A percentile compares a stretch with the other conserved stretches of the same genome.
Conservation (phyloP, 768 basidiomycete species). For the Exsudoporus frostii region DNA sequence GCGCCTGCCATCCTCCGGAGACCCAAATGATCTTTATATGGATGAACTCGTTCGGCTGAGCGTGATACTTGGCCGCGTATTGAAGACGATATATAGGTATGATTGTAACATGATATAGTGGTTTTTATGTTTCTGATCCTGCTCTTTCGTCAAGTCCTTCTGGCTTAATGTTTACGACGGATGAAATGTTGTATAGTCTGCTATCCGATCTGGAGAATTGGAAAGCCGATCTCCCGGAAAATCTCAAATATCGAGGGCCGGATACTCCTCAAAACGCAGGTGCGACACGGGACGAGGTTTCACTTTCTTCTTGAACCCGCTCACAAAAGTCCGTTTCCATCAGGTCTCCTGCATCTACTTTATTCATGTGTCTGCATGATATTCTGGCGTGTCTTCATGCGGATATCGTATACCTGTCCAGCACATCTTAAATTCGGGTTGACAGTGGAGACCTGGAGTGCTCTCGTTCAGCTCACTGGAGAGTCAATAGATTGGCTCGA, state of each 20-base stretch:
- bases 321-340: background rate
- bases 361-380: constrained; percentile 93
- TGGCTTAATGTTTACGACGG: constrained; percentile 80
- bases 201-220: constrained; percentile 70
- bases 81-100: constrained; percentile 91
- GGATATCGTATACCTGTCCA: constrained; percentile 91
- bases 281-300: constrained; percentile 33
- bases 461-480: constrained; percentile 67
- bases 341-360: constrained; percentile 84
- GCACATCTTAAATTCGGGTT: constrained; percentile 84
- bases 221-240: constrained; percentile 74
- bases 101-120: constrained; percentile 5
- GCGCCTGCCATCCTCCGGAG: constrained; percentile 85
- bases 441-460: constrained; percentile 76
- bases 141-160: constrained; percentile 56
- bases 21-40: constrained; percentile 75
- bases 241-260: constrained; percentile 72
- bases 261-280: constrained; percentile 66
- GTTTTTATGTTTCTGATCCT: constrained; percentile 10
- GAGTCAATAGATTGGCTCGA: constrained; percentile 91
- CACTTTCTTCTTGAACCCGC: background rate
- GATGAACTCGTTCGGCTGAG: constrained; percentile 90
- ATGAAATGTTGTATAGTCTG: constrained; percentile 68
- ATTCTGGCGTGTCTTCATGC: constrained; percentile 98
- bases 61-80: constrained; percentile 84